These are phyloP conservation scores for Ceratocystis diversiconidia DNA, from an alignment of 2,329 filamentous ascomycete genomes.

Conservation along the genomic window DNA sequence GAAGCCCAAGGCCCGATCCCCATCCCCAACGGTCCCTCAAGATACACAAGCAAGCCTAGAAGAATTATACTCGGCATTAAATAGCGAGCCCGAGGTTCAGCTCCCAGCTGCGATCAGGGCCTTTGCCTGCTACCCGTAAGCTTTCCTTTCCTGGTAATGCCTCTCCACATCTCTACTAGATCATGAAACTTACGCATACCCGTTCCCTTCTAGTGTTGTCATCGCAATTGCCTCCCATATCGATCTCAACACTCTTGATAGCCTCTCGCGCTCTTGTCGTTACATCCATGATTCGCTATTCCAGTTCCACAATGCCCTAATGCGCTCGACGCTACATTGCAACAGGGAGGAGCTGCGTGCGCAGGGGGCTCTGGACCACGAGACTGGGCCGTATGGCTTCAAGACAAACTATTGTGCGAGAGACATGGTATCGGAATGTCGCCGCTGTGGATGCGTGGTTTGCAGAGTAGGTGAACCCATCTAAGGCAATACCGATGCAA, in stretches of 20 bases:
- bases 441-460: slow-evolving; percentile 60
- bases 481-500: background rate
- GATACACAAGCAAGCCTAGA: slow-evolving; percentile 14
- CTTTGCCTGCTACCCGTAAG: slow-evolving; percentile 28
- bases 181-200: slow-evolving; percentile 8
- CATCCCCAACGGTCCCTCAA: background rate
- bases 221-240: slow-evolving; percentile 60
- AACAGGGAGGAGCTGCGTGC: slow-evolving; percentile 48
- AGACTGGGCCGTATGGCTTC: slow-evolving; percentile 41
- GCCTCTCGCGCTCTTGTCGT: slow-evolving; percentile 68
- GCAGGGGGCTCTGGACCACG: slow-evolving; percentile 35
- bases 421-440: slow-evolving; percentile 74
- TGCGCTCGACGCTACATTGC: slow-evolving; percentile 66
- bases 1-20: background rate
- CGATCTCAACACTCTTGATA: slow-evolving; percentile 77
- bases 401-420: slow-evolving; percentile 69
- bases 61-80: slow-evolving; percentile 15
- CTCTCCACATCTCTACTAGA: background rate
- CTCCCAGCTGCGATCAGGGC: slow-evolving; percentile 19
- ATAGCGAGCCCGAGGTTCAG: slow-evolving; percentile 11
- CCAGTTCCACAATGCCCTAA: slow-evolving; percentile 60
- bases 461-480: slow-evolving; percentile 54
- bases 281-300: slow-evolving; percentile 64
- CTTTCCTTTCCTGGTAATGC: background rate
- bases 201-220: slow-evolving; percentile 47